Percentiles rank a stretch among this genome's conserved stretches.
These are phyloP conservation scores for Gastrodia elata DNA, from an alignment of 106 monocot genomes.

Conservation along the genomic window DNA sequence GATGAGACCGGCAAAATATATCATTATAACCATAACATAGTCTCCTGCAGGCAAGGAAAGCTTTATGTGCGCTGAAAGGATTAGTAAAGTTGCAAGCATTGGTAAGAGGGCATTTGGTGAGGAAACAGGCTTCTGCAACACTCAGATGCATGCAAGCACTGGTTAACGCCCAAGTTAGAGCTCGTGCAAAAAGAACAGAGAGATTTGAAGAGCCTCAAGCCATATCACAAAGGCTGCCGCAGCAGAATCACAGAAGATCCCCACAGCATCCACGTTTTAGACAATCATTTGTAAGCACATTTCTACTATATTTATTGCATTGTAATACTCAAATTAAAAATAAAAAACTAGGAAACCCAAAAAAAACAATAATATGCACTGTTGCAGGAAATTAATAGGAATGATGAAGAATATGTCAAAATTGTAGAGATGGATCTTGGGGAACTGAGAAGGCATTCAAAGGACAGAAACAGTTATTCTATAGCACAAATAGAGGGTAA, in stretches of 20 bases:
- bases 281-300: constrained; percentile 37
- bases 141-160: constrained; percentile 46
- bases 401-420: constrained; percentile 38
- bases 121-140: constrained; percentile 40
- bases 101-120: constrained; percentile 59
- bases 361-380: no score
- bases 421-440: constrained; percentile 58
- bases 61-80: constrained; percentile 52
- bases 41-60: constrained; percentile 56
- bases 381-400: constrained; percentile 48
- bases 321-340: background rate
- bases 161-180: constrained; percentile 34
- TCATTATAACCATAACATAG: background rate
- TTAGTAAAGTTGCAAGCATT: constrained; percentile 66
- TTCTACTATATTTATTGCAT: background rate
- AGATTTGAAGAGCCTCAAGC: constrained; percentile 19
- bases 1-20: no score
- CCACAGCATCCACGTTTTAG: constrained; percentile 29
- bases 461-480: constrained; percentile 33
- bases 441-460: constrained; percentile 24
- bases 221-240: constrained; percentile 7
- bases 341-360: no score
- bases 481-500: constrained; percentile 13
- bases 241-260: constrained; percentile 16
- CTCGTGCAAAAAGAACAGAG: constrained; percentile 25